Percentiles rank a stretch among this genome's conserved stretches.
Conservation (phyloP, 305 asterid species). For the Salvia sclarea region DNA sequence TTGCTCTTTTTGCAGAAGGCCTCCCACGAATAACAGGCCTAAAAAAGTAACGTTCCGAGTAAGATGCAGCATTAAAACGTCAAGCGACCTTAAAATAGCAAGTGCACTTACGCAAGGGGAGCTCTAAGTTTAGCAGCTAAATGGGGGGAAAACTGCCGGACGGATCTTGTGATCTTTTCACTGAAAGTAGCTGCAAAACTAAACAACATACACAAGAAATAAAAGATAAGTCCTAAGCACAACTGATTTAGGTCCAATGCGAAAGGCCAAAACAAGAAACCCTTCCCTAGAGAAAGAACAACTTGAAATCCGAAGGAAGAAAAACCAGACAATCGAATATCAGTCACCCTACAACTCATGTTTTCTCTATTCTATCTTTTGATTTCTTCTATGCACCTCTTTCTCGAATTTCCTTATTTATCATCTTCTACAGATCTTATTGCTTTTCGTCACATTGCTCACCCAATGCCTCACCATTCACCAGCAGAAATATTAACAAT, state of each 20-base stretch:
- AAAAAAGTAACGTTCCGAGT: slow-evolving; percentile 32
- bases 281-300: neutral
- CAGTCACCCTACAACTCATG: too few species aligned
- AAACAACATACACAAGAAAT: slow-evolving; percentile 36
- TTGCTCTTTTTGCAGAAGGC: slow-evolving; percentile 76
- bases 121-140: slow-evolving; percentile 96
- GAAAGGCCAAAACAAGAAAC: too few species aligned
- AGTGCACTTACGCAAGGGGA: slow-evolving; percentile 66
- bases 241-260: neutral
- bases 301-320: neutral
- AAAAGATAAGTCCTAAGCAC: slow-evolving; percentile 15
- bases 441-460: neutral
- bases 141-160: slow-evolving; percentile 92
- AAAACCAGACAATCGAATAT: neutral
- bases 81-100: slow-evolving; percentile 12
- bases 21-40: slow-evolving; percentile 97
- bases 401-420: slow-evolving; percentile 7
- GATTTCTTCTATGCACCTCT: slow-evolving; percentile 16
- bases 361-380: too few species aligned
- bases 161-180: slow-evolving; percentile 87
- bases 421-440: neutral
- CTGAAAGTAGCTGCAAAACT: slow-evolving; percentile 93
- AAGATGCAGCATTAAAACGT: slow-evolving; percentile 27
- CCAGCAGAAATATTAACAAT: neutral
- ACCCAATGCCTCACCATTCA: neutral